Conservation (phyloP, 2,329 filamentous ascomycete species). For the Calonectria fujianensis region DNA sequence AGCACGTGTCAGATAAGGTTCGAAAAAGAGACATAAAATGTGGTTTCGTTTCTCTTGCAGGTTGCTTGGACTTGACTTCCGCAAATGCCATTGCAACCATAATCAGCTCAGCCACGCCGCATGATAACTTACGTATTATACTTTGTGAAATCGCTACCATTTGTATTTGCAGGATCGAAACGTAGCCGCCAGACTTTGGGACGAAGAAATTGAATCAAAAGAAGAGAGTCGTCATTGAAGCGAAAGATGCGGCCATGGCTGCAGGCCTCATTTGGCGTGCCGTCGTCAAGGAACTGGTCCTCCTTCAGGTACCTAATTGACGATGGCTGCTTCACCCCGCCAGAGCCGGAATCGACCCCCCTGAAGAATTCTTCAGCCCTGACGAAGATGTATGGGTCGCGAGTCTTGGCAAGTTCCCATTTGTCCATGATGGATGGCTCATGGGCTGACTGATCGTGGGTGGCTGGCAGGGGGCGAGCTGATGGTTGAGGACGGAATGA, state of each 20-base stretch:
- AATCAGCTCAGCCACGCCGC: not conserved
- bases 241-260: not conserved
- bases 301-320: not conserved
- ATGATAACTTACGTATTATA: constrained; percentile 10
- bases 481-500: not conserved
- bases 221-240: not conserved
- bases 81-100: not conserved
- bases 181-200: constrained; percentile 1
- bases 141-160: constrained; percentile 7
- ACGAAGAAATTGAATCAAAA: constrained; percentile 4
- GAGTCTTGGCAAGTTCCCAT: not conserved
- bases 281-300: not conserved
- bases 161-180: not conserved
- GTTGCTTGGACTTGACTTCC: not conserved
- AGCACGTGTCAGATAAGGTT: not conserved
- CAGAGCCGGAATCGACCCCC: not conserved
- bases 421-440: not conserved
- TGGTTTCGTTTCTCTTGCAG: not conserved
- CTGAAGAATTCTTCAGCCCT: constrained; percentile 8
- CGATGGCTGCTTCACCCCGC: not conserved
- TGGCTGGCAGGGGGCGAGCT: not conserved
- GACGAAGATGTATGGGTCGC: constrained; percentile 8
- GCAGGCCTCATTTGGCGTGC: constrained; percentile 1
- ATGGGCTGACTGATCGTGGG: too few species aligned
- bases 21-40: not conserved